phyloP scores from a whole-genome alignment of 2,329 filamentous ascomycete species.

The Aspergillus tubingensis region DNA sequence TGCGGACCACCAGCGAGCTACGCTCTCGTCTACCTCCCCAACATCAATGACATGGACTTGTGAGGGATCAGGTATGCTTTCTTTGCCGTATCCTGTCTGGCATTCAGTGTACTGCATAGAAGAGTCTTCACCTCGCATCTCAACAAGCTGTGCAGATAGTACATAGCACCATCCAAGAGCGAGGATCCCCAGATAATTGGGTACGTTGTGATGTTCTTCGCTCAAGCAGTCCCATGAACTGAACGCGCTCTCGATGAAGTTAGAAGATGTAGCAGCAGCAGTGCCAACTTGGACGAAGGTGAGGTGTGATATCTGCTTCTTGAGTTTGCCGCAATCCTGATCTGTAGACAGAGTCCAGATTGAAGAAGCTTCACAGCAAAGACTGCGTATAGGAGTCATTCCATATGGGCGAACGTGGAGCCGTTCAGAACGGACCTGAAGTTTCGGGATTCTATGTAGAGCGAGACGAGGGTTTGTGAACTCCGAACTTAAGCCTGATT shows the following conservation, averaged over 20 bases:
- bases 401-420: too few species aligned
- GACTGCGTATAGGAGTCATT: too few species aligned
- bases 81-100: not conserved
- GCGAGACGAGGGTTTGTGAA: slow-evolving; percentile 10
- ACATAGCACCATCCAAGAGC: slow-evolving; percentile 20
- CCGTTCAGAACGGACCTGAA: too few species aligned
- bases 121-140: slow-evolving; percentile 13
- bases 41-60: slow-evolving; percentile 12
- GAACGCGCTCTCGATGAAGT: slow-evolving; percentile 9
- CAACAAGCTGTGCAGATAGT: slow-evolving; percentile 19
- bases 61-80: not conserved
- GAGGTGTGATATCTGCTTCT: too few species aligned
- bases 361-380: too few species aligned
- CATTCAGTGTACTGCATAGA: slow-evolving; percentile 7
- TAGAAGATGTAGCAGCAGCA: slow-evolving; percentile 9
- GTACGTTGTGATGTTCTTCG: too few species aligned
- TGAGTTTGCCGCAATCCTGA: too few species aligned
- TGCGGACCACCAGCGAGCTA: slow-evolving; percentile 21
- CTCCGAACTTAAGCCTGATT: slow-evolving; percentile 7
- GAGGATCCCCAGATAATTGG: slow-evolving; percentile 18
- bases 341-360: too few species aligned
- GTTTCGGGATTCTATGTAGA: too few species aligned
- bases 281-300: not conserved
- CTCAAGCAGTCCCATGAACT: too few species aligned
- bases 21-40: slow-evolving; percentile 15